Percentiles rank a stretch among this genome's conserved stretches.
Conservation (phyloP, 1,139 yeast genomes). For the Kodamaea arcana region DNA sequence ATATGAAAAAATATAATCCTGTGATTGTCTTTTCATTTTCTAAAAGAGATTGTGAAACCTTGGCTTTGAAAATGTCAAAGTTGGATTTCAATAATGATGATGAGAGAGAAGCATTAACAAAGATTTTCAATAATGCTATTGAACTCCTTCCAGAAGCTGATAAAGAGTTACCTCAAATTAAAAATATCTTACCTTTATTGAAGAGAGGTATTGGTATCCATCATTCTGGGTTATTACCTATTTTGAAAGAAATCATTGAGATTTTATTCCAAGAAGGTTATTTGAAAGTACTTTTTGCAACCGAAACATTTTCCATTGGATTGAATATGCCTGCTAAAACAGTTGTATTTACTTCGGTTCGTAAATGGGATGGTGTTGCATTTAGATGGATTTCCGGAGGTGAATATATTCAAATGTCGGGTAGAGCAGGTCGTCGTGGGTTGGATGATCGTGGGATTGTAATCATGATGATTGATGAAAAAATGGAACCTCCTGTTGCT, state of each 20-base stretch:
- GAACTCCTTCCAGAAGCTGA: slow-evolving; percentile 84
- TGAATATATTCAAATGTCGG: slow-evolving; percentile 99
- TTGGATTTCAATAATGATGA: slow-evolving; percentile 89
- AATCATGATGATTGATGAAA: slow-evolving; percentile 97
- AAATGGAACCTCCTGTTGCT: slow-evolving; percentile 98
- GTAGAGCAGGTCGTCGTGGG: slow-evolving; percentile 99
- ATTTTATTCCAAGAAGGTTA: slow-evolving; percentile 95
- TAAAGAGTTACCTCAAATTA: slow-evolving; percentile 89
- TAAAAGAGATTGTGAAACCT: slow-evolving; percentile 91
- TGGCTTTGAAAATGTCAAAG: slow-evolving; percentile 93
- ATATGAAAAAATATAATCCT: slow-evolving; percentile 92
- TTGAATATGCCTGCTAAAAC: slow-evolving; percentile 95
- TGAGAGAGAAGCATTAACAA: slow-evolving; percentile 83
- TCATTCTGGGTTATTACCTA: slow-evolving; percentile 94
- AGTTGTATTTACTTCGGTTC: slow-evolving; percentile 91
- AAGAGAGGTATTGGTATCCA: slow-evolving; percentile 97
- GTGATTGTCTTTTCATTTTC: slow-evolving; percentile 97
- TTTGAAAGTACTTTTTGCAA: slow-evolving; percentile 89
- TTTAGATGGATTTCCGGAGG: slow-evolving; percentile 99
- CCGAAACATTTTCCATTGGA: slow-evolving; percentile 99
- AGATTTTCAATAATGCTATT: slow-evolving; percentile 87
- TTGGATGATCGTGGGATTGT: slow-evolving; percentile 98
- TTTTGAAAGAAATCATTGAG: slow-evolving; percentile 93
- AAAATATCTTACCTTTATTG: slow-evolving; percentile 80
- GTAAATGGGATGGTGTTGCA: slow-evolving; percentile 97